phyloP scores from a whole-genome alignment of 805 yeast species.

The Candida xyloterini region DNA sequence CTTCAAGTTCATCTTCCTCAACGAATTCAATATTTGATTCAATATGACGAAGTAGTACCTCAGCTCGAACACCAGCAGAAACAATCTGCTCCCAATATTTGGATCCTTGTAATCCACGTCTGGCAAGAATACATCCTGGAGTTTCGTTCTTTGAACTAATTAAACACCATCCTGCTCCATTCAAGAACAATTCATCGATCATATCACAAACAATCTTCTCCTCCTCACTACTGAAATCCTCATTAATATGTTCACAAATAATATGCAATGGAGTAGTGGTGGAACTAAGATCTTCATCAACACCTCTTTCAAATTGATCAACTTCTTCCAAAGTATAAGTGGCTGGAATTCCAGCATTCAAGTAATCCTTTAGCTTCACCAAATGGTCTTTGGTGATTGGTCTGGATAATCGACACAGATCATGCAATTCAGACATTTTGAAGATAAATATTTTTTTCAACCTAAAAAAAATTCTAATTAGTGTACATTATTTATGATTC shows the following conservation, averaged over 20 bases:
- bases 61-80: slow-evolving; percentile 89
- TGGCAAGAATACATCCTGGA: slow-evolving; percentile 76
- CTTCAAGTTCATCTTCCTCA: slow-evolving; percentile 35
- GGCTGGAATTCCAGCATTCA: slow-evolving; percentile 71
- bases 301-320: slow-evolving; percentile 48
- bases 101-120: slow-evolving; percentile 42
- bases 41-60: slow-evolving; percentile 70
- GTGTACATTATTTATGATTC: neutral
- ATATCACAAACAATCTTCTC: slow-evolving; percentile 45
- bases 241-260: slow-evolving; percentile 51
- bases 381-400: slow-evolving; percentile 50
- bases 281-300: slow-evolving; percentile 35
- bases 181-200: slow-evolving; percentile 67
- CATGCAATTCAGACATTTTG: slow-evolving; percentile 70
- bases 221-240: slow-evolving; percentile 40
- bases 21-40: slow-evolving; percentile 64
- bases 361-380: slow-evolving; percentile 41
- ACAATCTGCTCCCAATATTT: slow-evolving; percentile 51
- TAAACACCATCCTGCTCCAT: slow-evolving; percentile 92
- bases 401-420: slow-evolving; percentile 51
- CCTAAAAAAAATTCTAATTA: neutral
- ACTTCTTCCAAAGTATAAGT: slow-evolving; percentile 82
- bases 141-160: slow-evolving; percentile 69
- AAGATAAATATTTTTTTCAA: slow-evolving; percentile 1
- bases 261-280: slow-evolving; percentile 82